Conservation (phyloP, 805 yeast species). For the Yamadazyma endophytica region DNA sequence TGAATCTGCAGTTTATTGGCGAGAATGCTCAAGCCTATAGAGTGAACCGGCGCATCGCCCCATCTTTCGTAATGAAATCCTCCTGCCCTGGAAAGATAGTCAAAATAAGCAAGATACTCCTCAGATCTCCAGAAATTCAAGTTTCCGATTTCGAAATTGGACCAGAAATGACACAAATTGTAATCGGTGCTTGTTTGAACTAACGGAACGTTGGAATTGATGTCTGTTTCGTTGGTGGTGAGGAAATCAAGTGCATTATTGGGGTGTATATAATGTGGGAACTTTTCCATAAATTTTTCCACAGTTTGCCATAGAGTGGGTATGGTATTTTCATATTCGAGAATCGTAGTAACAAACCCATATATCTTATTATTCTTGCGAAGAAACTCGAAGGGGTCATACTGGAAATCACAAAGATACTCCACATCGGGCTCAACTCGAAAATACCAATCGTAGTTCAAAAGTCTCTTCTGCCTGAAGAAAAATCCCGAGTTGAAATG, state of each 20-base stretch:
- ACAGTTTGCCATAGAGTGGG: constrained; percentile 50
- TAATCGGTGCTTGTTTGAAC: constrained; percentile 27
- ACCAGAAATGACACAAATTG: constrained; percentile 63
- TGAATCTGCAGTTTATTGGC: constrained; percentile 34
- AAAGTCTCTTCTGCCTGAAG: constrained; percentile 42
- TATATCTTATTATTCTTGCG: constrained; percentile 41
- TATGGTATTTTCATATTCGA: constrained; percentile 50
- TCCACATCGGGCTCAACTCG: constrained; percentile 59
- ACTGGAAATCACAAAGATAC: constrained; percentile 53
- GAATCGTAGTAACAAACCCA: constrained; percentile 49
- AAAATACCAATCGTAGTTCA: constrained; percentile 52
- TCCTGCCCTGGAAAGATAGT: constrained; percentile 42
- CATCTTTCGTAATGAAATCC: constrained; percentile 60
- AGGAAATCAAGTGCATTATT: constrained; percentile 46
- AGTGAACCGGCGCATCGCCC: constrained; percentile 53
- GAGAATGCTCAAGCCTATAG: constrained; percentile 31
- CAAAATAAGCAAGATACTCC: constrained; percentile 43
- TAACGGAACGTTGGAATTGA: constrained; percentile 14
- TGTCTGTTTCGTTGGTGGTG: constrained; percentile 37
- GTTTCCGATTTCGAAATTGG: constrained; percentile 57
- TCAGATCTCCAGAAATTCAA: constrained; percentile 46
- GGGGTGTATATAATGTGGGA: constrained; percentile 44
- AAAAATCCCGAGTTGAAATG: constrained; percentile 69
- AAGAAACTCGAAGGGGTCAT: constrained; percentile 48
- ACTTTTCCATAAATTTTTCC: constrained; percentile 37